Evolutionary conservation across 2,329 filamentous ascomycete genomes (phyloP).

Genomic region (Aureobasidium sp.): DNA sequence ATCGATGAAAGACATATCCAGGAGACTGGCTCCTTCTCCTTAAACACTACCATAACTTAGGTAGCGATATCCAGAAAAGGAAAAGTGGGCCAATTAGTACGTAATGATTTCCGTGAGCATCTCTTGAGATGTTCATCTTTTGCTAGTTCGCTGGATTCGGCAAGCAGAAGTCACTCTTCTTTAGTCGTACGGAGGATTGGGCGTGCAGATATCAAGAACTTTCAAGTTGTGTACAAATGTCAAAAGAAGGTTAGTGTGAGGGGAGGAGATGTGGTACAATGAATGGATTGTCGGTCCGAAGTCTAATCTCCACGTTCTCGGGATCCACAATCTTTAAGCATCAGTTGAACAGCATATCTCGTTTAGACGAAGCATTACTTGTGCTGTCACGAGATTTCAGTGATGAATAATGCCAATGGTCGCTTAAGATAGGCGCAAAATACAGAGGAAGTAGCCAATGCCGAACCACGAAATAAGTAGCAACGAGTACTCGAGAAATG

Average conservation of each 20-base stretch:
- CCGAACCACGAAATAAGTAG: not conserved
- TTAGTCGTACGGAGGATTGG: no score
- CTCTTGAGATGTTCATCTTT: no score
- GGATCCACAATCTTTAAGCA: not conserved
- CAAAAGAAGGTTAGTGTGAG: not conserved
- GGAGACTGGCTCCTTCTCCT: not conserved
- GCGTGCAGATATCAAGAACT: no score
- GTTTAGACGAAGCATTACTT: no score
- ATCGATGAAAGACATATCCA: not conserved
- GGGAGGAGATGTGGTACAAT: not conserved
- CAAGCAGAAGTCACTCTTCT: no score
- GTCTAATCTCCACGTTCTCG: not conserved
- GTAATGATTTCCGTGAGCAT: no score
- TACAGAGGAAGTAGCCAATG: no score
- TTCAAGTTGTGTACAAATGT: rapidly evolving
- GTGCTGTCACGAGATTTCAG: no score
- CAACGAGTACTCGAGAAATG: not conserved
- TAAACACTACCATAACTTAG: not conserved
- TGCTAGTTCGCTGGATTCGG: no score
- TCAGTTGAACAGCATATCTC: not conserved
- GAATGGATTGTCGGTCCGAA: not conserved
- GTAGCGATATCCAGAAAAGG: not conserved
- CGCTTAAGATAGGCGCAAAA: no score
- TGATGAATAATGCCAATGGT: no score
- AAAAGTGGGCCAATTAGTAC: no score